Percentiles rank a stretch among this genome's conserved stretches.
These are phyloP conservation scores for Cadophora luteo-olivacea DNA, from an alignment of 2,329 filamentous ascomycete genomes.

Conservation along the genomic window DNA sequence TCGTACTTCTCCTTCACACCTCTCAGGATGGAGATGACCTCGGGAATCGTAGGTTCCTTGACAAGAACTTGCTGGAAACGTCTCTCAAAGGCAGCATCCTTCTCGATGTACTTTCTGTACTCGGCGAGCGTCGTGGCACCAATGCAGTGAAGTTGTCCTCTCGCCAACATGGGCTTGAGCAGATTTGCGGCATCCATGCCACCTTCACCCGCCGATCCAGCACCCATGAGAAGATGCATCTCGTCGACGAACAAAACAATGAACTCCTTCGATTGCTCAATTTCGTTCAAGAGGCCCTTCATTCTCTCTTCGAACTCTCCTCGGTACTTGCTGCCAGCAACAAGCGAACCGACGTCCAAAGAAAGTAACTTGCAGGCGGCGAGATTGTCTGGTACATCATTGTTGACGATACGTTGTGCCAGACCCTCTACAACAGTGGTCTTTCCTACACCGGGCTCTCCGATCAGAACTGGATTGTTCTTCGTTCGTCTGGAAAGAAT, in stretches of 20 bases:
- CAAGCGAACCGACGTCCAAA: constrained; percentile 91
- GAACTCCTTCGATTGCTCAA: constrained; percentile 91
- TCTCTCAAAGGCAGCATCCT: constrained; percentile 96
- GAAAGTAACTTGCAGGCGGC: constrained; percentile 93
- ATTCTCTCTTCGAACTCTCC: constrained; percentile 99
- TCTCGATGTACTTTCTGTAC: constrained; percentile 99
- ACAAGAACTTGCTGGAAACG: constrained; percentile 98
- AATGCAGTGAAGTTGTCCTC: constrained; percentile 96
- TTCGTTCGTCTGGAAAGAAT: constrained; percentile 94
- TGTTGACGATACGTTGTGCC: constrained; percentile 93
- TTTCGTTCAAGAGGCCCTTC: constrained; percentile 98
- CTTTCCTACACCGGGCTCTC: constrained; percentile 97
- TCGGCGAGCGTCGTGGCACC: constrained; percentile 94
- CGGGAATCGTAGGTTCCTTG: constrained; percentile 86
- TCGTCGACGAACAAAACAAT: constrained; percentile 99
- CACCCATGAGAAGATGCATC: constrained; percentile 98
- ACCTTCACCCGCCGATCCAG: constrained; percentile 90
- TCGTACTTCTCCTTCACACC: constrained; percentile 98
- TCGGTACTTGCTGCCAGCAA: constrained; percentile 97
- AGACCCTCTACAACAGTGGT: constrained; percentile 97
- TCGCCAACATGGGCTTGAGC: constrained; percentile 96
- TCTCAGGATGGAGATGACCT: constrained; percentile 97
- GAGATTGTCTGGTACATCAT: constrained; percentile 94
- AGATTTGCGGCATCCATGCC: constrained; percentile 99
- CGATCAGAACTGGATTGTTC: constrained; percentile 98